phyloP scores from a whole-genome alignment of 2,329 filamentous ascomycete genomes.

The Exserohilum rostratum region DNA sequence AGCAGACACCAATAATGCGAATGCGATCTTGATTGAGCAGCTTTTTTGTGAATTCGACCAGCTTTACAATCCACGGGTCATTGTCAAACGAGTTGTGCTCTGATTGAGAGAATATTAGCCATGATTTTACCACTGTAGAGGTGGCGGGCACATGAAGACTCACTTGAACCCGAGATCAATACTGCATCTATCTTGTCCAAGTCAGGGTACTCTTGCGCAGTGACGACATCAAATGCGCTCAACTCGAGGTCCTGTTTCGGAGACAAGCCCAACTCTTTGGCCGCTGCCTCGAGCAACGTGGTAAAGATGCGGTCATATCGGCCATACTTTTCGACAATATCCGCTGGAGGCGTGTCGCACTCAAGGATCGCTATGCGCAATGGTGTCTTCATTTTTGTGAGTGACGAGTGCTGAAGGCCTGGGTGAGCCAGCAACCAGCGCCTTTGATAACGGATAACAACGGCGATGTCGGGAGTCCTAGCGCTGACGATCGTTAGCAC shows the following conservation, averaged over 20 bases:
- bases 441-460: conserved; percentile 8
- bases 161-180: conserved; percentile 75
- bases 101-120: conserved; percentile 37
- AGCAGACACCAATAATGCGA: conserved; percentile 80
- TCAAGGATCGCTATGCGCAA: conserved; percentile 86
- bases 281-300: conserved; percentile 58
- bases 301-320: conserved; percentile 71
- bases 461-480: conserved; percentile 25
- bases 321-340: conserved; percentile 68
- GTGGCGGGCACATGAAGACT: conserved; percentile 15
- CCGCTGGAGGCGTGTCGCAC: conserved; percentile 76
- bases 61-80: conserved; percentile 74
- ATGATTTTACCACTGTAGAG: neutral
- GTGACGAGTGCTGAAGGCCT: neutral
- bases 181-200: conserved; percentile 80
- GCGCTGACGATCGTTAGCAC: conserved; percentile 12
- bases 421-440: neutral
- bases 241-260: conserved; percentile 60
- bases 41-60: conserved; percentile 71
- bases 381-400: conserved; percentile 42
- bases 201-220: conserved; percentile 71
- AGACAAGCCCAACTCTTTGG: conserved; percentile 53
- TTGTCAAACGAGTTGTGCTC: conserved; percentile 76
- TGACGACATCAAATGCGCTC: conserved; percentile 73
- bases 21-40: conserved; percentile 68